Base-by-base conservation (phyloP, 2,329 filamentous ascomycete genomes). In the Aureobasidium sp. region DNA sequence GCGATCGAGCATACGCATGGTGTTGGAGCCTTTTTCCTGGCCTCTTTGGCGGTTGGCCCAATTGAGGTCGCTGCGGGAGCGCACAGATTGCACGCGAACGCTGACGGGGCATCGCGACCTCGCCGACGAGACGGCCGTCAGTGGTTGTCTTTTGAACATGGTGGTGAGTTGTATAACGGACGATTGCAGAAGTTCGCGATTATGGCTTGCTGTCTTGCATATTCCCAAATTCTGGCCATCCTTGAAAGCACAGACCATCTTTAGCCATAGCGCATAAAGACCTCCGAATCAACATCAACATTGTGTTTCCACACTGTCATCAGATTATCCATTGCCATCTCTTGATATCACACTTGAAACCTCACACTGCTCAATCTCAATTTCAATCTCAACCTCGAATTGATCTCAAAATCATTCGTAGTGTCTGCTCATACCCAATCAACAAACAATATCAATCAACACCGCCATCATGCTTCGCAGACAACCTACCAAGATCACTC, bases 401-500 rank as follows among this genome's bases (percentile, higher is more conserved):
- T 21, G 21, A 21, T 21, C 21, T 21, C 21, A 21, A 21, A 21
- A 21, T 4, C 11, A 25, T 21, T 11, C 25, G 7, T 9, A 7
- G 2, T 9, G 9, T 21, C 10, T 41, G 5, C 13, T 16, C 11
- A 2, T 1, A 13, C 1, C 9, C 2, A n/a, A 36, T 34, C 47
- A 34, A 36, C 13, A 50, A 36, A 50, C 30, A 2, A 16, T 16
- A 1, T 36, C 30, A 2, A 36, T 50, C 47, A 48, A 30, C 44
- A 48, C 8, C 39, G 39, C 47, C 49, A 62, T 47, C 45, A 74
- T 74, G 72, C 66, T 74, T 2, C 72, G 71, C 32, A 70, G 72
- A 16, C 70, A 70, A 42, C 64, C 72, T 5, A 74, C 72, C 9
- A 72, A 71, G 48, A 70, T 74, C 48, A 66, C 66, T 8, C 68